A percentile compares a stretch with the other conserved stretches of the same genome.
These are phyloP conservation scores for Lentinula guzmanii DNA, from an alignment of 768 basidiomycete genomes.

Conservation along the genomic window DNA sequence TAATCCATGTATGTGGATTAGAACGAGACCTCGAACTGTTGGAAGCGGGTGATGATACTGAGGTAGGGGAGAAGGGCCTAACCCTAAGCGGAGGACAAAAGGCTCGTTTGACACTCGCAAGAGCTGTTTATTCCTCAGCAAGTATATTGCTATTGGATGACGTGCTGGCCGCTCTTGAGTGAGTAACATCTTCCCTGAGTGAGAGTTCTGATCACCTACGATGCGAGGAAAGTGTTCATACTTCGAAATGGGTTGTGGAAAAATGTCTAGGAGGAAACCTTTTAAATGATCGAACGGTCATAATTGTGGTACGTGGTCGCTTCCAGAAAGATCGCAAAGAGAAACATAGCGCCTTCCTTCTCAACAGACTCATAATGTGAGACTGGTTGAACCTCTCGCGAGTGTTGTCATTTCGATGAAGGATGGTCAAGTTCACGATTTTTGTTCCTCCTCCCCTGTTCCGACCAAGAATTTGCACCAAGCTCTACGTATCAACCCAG, in stretches of 20 bases:
- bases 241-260: constrained; percentile 44
- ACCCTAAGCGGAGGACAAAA: constrained; percentile 50
- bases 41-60: constrained; percentile 48
- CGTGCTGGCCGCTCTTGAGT: constrained; percentile 61
- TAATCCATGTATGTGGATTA: constrained; percentile 69
- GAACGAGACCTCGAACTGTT: constrained; percentile 68
- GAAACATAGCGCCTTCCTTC: too few relatives aligned
- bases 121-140: constrained; percentile 43
- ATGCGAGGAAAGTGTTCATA: constrained; percentile 28
- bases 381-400: constrained; percentile 18
- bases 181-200: constrained; percentile 8
- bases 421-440: constrained; percentile 32
- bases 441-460: background rate
- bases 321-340: background rate
- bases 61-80: constrained; percentile 55
- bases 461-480: constrained; percentile 8
- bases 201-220: background rate
- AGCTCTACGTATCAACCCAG: background rate
- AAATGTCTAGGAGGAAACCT: constrained; percentile 43
- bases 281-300: constrained; percentile 39
- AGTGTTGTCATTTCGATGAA: constrained; percentile 31
- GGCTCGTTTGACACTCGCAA: constrained; percentile 31
- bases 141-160: constrained; percentile 67
- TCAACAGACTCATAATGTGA: constrained; percentile 26
- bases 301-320: constrained; percentile 38